Evolutionary conservation across 352 stramenopile species (phyloP), one percentile per base, ranked within the genome.

Genomic region (Phytophthora cajani): DNA sequence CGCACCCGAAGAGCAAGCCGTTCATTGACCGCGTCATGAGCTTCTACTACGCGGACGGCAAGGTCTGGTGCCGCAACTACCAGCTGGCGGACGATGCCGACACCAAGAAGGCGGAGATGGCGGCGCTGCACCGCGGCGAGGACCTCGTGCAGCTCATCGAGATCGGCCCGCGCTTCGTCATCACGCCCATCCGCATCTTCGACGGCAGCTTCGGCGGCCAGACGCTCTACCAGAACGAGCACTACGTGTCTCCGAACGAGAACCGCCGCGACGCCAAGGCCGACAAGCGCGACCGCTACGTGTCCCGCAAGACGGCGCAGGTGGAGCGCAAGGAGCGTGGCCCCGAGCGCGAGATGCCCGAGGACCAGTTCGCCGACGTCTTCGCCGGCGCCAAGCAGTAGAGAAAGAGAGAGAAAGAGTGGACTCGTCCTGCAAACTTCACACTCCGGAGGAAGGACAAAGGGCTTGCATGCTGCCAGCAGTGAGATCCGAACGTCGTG

Each of bases 41-140:
- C 77, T 99, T 99, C 79, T 97, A 94, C 81, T 88, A 96, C 64
- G 80, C 95, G 1, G 94, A 98, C 64, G 84, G 87, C 66, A 97
- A 97, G 67, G 97, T 99, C 75, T 99, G 98, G 98, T 97, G 99
- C 67, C 94, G 98, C 66, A 99, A 99, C 81, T 99, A 99, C 84
- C 98, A 96, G 69, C 64, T 96, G 52, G 88, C 87, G 36, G 89
- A 96, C 49, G 87, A 95, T 27, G 89, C 87, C 53, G 89, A 95
- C 69, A 98, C 83, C 56, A 98, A 98, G 81, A 99, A 98, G 81
- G 68, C 95, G 25, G 75, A 97, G 69, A 47, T 93, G 82, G 80
- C 80, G 40, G 84, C 92, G 64, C 72, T 93, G n/a, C 85, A 96
- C 71, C 84, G 85, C 36, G 89, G 89, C 62, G 89, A 96, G 62